These are phyloP conservation scores for Pichia eremophila DNA, from an alignment of 805 yeast species.

Conservation along the genomic window DNA sequence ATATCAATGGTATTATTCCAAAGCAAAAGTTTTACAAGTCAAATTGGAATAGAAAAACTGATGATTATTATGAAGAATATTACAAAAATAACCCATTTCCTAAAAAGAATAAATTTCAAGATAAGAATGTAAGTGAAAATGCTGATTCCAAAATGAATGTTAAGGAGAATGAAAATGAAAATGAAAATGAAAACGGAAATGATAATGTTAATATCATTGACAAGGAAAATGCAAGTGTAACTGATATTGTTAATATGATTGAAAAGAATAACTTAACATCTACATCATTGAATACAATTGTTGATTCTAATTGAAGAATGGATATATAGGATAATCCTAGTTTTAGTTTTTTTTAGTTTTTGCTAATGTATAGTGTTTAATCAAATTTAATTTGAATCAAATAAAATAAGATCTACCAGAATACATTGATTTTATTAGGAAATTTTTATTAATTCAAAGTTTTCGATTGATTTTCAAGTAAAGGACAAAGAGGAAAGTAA, in stretches of 20 bases:
- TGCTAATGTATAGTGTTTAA: neutral
- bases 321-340: neutral
- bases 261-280: neutral
- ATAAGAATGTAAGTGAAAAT: neutral
- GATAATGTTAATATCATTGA: neutral
- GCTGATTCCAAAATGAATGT: too few relatives aligned
- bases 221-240: neutral
- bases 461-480: slow-evolving; percentile 8
- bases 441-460: neutral
- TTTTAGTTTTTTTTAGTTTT: neutral
- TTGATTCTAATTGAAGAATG: neutral
- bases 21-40: neutral
- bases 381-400: neutral
- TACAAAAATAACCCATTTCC: slow-evolving; percentile 8
- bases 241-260: neutral
- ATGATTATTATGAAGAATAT: neutral
- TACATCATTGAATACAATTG: neutral
- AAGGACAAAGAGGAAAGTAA: slow-evolving; percentile 7
- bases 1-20: neutral
- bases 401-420: too few relatives aligned
- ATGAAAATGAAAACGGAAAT: neutral
- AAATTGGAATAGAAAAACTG: neutral
- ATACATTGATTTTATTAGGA: too few relatives aligned
- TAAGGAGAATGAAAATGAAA: neutral
- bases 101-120: neutral